phyloP scores from a whole-genome alignment of 257 asterid genomes.

The Buddleja alternifolia region DNA sequence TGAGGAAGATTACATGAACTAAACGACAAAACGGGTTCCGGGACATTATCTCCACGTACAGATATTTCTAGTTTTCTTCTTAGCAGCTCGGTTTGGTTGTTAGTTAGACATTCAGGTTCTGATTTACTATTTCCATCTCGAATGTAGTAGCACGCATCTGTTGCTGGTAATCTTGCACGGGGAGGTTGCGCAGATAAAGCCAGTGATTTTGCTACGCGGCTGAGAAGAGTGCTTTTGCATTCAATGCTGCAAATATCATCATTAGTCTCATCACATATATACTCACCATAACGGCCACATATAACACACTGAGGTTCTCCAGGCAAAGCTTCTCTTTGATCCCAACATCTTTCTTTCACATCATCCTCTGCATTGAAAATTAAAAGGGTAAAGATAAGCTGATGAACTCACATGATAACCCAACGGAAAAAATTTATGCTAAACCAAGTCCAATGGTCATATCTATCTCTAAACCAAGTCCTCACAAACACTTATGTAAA shows the following conservation, averaged over 20 bases:
- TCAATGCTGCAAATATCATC: slow-evolving; percentile 91
- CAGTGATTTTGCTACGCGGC: slow-evolving; percentile 40
- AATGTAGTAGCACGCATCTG: slow-evolving; percentile 79
- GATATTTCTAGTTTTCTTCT: slow-evolving; percentile 68
- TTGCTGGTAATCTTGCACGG: slow-evolving; percentile 54
- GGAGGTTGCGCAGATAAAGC: slow-evolving; percentile 38
- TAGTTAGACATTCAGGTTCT: slow-evolving; percentile 30
- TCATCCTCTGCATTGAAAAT: slow-evolving; percentile 46
- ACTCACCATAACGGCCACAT: slow-evolving; percentile 94
- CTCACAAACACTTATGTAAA: too few relatives aligned
- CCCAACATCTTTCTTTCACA: slow-evolving; percentile 74
- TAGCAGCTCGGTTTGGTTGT: slow-evolving; percentile 49
- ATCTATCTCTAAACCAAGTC: too few relatives aligned
- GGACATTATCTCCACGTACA: slow-evolving; percentile 55
- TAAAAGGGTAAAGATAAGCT: slow-evolving; percentile 11
- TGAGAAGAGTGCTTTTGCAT: slow-evolving; percentile 66
- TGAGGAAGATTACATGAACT: slow-evolving; percentile 70
- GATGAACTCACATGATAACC: background rate
- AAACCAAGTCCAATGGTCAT: too few relatives aligned
- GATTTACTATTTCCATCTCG: slow-evolving; percentile 48
- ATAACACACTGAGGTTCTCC: slow-evolving; percentile 78
- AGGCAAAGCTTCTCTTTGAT: slow-evolving; percentile 84
- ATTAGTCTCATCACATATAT: slow-evolving; percentile 86
- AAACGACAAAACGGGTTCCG: slow-evolving; percentile 73
- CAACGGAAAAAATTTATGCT: too few relatives aligned